A percentile compares a stretch with the other conserved stretches of the same genome.
Evolutionary conservation across 2,329 filamentous ascomycete species (phyloP).

Genomic region (Graphium sp.): DNA sequence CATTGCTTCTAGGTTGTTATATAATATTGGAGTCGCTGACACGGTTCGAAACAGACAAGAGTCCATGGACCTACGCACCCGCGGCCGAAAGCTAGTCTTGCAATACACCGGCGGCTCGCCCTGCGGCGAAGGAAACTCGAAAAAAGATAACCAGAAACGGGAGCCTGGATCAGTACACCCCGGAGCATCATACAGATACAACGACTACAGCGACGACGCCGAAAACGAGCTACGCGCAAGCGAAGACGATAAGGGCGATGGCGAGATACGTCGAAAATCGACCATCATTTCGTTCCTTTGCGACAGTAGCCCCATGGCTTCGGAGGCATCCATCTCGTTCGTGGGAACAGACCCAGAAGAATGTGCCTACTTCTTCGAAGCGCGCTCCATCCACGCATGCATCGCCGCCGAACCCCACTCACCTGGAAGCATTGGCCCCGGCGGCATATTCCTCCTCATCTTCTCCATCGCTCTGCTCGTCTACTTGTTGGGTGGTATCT

Average conservation of each 20-base stretch:
- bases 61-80: conserved; percentile 33
- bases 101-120: conserved; percentile 66
- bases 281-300: conserved; percentile 88
- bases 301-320: conserved; percentile 60
- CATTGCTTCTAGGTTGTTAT: too few species aligned
- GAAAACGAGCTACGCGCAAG: conserved; percentile 17
- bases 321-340: conserved; percentile 60
- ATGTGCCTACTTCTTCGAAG: conserved; percentile 92
- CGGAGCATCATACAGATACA: conserved; percentile 9
- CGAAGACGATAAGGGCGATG: conserved; percentile 14
- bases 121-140: too few species aligned
- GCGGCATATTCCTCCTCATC: conserved; percentile 80
- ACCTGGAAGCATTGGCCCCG: conserved; percentile 51
- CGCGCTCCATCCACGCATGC: conserved; percentile 72
- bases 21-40: too few species aligned
- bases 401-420: conserved; percentile 50
- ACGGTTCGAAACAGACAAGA: conserved; percentile 28
- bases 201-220: conserved; percentile 15
- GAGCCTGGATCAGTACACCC: conserved; percentile 11
- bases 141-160: conserved; percentile 18
- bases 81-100: conserved; percentile 59
- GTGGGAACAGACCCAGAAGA: conserved; percentile 72
- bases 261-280: conserved; percentile 44
- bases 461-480: conserved; percentile 59
- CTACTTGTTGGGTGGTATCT: conserved; percentile 81